Conservation (phyloP, 495 filamentous ascomycete genomes). For the Annulohypoxylon moriforme region DNA sequence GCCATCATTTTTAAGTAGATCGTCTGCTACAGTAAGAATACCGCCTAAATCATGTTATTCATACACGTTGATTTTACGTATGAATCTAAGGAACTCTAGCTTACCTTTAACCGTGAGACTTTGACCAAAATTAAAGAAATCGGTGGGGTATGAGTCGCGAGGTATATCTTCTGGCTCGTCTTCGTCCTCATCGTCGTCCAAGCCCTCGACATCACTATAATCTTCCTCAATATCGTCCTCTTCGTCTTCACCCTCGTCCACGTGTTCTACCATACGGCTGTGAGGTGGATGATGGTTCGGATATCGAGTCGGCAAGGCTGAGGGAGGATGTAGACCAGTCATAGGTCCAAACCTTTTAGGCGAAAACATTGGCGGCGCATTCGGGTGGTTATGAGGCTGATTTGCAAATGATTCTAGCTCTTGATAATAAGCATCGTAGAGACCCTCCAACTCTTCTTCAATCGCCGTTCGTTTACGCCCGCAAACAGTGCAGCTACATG, state of each 20-base stretch:
- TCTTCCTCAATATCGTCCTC: slow-evolving; percentile 70
- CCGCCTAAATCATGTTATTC: slow-evolving; percentile 73
- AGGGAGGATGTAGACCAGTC: slow-evolving; percentile 62
- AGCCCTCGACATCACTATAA: slow-evolving; percentile 64
- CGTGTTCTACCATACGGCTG: slow-evolving; percentile 67
- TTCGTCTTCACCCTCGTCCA: slow-evolving; percentile 72
- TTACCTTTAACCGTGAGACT: slow-evolving; percentile 96
- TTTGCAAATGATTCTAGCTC: slow-evolving; percentile 98
- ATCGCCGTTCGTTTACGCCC: slow-evolving; percentile 96
- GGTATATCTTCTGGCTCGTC: slow-evolving; percentile 68
- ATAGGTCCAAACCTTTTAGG: slow-evolving; percentile 68
- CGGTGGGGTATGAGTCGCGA: slow-evolving; percentile 73
- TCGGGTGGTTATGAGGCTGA: slow-evolving; percentile 73
- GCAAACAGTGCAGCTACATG: slow-evolving; percentile 97
- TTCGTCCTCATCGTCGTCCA: slow-evolving; percentile 73
- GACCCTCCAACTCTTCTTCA: slow-evolving; percentile 97
- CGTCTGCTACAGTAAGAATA: slow-evolving; percentile 98
- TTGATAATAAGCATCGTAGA: slow-evolving; percentile 99
- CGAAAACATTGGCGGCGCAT: slow-evolving; percentile 71
- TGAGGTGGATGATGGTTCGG: slow-evolving; percentile 63
- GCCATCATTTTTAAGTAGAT: slow-evolving; percentile 97
- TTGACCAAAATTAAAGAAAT: slow-evolving; percentile 98
- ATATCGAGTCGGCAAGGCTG: slow-evolving; percentile 57
- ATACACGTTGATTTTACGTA: slow-evolving; percentile 46
- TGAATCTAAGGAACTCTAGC: slow-evolving; percentile 49